Evolutionary conservation across 306 rosid genomes (phyloP), one percentile per base, ranked within the genome.

Genomic region (Vicia faba): DNA sequence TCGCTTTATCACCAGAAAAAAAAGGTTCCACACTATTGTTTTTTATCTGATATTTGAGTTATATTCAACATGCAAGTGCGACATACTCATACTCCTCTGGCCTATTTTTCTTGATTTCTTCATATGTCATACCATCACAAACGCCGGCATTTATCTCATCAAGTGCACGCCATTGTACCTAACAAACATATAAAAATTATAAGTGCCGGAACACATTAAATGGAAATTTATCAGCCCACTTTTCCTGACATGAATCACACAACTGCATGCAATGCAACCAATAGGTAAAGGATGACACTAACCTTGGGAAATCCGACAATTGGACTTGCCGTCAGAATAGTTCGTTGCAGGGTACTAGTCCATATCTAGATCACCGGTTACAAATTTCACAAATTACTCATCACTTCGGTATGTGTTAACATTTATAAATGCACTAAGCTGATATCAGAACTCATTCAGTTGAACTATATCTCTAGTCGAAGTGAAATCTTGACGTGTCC

Each of bases 91-190:
- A 95, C 81, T 95, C 97, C 72, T 82, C 95, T 3, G 97, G 99
- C 99, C 90, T 90, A 90, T 90, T 93, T 79, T 81, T 93, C 86
- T 93, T 86, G 83, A 90, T 88, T 81, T 93, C 97, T 64, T 88
- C 97, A 58, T 88, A 90, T 1, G 92, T 86, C 97, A 93, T 93
- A 44, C 97, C 99, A 84, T 90, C 99, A 61, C 99, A 93, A 8
- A 88, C 99, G 23, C 99, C 99, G 14, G 77, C 83, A 68, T 93
- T 72, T 80, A 93, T 93, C 84, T 93, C 99, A 68, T 93, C 99
- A 67, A 93, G 86, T 51, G 99, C 97, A n/a, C 97, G 95, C 97
- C 99, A 93, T 88, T 90, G 97, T 74, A 93, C 88, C 99, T 93
- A 74, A 66, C 59, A 76, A 66, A 51, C 55, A 69, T 18, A 55